Base-by-base conservation (phyloP, 2,329 filamentous ascomycete genomes). In the Cladobotryum mycophilum region DNA sequence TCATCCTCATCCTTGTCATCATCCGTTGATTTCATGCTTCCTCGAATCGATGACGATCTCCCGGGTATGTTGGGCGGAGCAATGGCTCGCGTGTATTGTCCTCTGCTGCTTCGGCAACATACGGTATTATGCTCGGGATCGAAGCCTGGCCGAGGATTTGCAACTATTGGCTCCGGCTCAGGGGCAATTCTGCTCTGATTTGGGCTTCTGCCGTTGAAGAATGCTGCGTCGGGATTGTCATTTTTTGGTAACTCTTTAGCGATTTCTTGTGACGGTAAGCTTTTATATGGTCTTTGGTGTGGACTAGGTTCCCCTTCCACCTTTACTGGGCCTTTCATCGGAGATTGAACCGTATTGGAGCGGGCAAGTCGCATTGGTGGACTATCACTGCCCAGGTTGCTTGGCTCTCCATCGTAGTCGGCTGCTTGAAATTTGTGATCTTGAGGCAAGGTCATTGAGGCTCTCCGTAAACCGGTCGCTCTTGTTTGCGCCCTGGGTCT, bases 11-110 rank as follows among this genome's bases (percentile, higher is more conserved):
- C 17, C 14, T 30, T n/a, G 3, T 35, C 22, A 14, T 49, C 69
- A 20, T 59, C 57, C 8, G 53, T 47, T 14, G 55, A 61, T 35
- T 48, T 53, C 17, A 58, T 48, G 22, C 51, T 61, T 14, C 53
- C 57, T 35, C 52, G 57, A n/a, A 68, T 65, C 3, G 68, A 70
- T 20, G 68, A 70, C 22, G 59, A 65, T 53, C 68, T 61, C 47
- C 58, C 60, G 13, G 68, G 68, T 40, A 70, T 64, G 49, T 64
- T 66, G 12, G 68, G 68, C 41, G 59, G 61, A 5, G 57, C 60
- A n/a, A 53, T 52, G 17, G 57, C 58, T 38, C 53, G 59, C 2
- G 58, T 54, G 2, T 57, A 56, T n/a, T 62, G 49, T 12, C 59
- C 61, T 52, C 59, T 58, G 45, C 60, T 59, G 15, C 55, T 59